Base-by-base conservation (phyloP, 148 eudicot genomes). In the Agrostemma githago region DNA sequence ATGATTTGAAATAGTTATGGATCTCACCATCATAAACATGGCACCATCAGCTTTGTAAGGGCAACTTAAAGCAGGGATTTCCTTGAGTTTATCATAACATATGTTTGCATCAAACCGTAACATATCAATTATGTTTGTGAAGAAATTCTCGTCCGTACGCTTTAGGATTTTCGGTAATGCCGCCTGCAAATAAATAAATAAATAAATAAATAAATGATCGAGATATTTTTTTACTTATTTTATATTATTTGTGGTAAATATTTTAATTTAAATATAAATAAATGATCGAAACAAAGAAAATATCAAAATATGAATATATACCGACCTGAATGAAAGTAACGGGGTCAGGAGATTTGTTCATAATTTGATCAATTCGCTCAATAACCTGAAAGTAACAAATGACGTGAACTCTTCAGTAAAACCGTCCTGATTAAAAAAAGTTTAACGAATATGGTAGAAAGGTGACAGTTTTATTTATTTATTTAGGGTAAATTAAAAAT, bases 281-380 rank as follows among this genome's bases (percentile, higher is more conserved):
- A 26, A 26, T 26, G n/a, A n/a, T n/a, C n/a, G n/a, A n/a, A n/a
- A n/a, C n/a, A n/a, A n/a, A n/a, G n/a, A n/a, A n/a, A n/a, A n/a
- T n/a, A n/a, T n/a, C n/a, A n/a, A n/a, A n/a, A n/a, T n/a, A n/a
- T n/a, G n/a, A n/a, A n/a, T n/a, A 51, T 4, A 51, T 2, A 58
- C 76, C 38, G 63, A 89, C 98, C 93, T 87, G 96, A 79, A 86
- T 76, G 68, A 89, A 63, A 16, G 93, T 86, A 69, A 85, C 76
- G 74, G 98, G 88, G 44, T 87, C 90, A 0, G 89, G 79, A 6
- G 88, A 76, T 53, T 83, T 75, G 65, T 58, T 73, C 48, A 84
- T 62, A 72, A 82, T 82, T 51, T 73, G 76, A 60, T 84, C 77
- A 54, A 90, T 75, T 75, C 82, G 76, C 38, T 80, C 83, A 10